Evolutionary conservation across 352 stramenopile genomes (phyloP), one percentile per base, ranked within the genome.

Genomic region (Globisporangium irregulare): DNA sequence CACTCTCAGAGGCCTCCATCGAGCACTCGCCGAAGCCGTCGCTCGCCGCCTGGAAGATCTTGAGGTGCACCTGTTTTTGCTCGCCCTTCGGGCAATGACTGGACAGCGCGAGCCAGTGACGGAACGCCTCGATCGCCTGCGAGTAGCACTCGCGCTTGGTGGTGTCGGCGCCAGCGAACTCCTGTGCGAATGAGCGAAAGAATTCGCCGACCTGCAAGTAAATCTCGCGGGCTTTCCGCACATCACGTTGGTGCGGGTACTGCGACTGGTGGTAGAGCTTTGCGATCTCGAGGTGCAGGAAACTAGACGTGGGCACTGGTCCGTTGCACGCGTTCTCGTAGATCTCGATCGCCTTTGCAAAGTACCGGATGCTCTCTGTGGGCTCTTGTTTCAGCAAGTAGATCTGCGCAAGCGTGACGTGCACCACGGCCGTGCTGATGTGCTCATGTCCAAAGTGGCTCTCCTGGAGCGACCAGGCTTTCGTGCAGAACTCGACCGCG

Each of bases 1-100:
- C 69, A 20, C 70, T 79, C 34, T 89, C 81, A 15, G 75, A 81
- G 7, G 81, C 74, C 32, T 93, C 81, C 1, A 91, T 54, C 54
- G 81, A 86, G 54, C 87, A 91, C 57, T 91, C 81, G 9, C 85
- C 82, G 51, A 81, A 91, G 3, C 85, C 85, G 18, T 82, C 74
- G 0, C 81, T 69, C 6, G 77, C 77, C 1, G 78, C 73, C 22
- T 70, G 57, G 32, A 87, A 62, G 62, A 91, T 81, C 63, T 82
- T 78, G 10, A 67, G 34, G 0, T 84, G 64, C n/a, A 90, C 74
- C 32, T 68, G 68, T 32, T 77, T 71, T 15, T 84, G 73, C 8
- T 89, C 73, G 1, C 83, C 73, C 20, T 79, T 71, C 0, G 65
- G 62, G 0, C 36, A 36, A 53, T 69, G 41, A 36, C 67, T 36